These are phyloP conservation scores for Exutisphaerella laricina DNA, from an alignment of 2,329 filamentous ascomycete species.

Conservation along the genomic window DNA sequence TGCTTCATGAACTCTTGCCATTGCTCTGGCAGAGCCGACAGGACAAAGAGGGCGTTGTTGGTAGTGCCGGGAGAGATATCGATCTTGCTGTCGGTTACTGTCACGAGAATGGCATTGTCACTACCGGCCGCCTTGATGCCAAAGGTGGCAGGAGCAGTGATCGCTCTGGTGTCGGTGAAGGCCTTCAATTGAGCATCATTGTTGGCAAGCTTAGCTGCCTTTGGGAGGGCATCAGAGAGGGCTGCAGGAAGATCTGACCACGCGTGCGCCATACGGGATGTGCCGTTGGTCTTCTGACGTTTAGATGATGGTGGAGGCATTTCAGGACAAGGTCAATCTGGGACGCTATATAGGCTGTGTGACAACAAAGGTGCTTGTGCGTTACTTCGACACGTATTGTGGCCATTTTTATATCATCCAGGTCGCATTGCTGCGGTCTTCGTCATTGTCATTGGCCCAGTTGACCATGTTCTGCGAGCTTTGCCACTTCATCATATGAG, in stretches of 20 bases:
- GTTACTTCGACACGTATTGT: conserved; percentile 6
- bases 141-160: conserved; percentile 27
- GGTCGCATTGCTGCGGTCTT: not conserved
- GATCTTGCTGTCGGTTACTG: conserved; percentile 28
- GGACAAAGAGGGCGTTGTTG: conserved; percentile 32
- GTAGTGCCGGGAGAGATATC: conserved; percentile 23
- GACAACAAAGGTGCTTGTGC: conserved; percentile 13
- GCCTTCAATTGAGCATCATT: conserved; percentile 29
- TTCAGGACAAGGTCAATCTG: not conserved
- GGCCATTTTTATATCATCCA: conserved; percentile 1
- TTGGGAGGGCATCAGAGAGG: conserved; percentile 23
- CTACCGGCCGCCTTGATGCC: conserved; percentile 31
- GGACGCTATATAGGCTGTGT: conserved; percentile 8
- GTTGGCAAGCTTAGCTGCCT: conserved; percentile 25
- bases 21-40: conserved; percentile 41
- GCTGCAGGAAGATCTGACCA: conserved; percentile 29
- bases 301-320: conserved; percentile 16
- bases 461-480: conserved; percentile 3
- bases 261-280: conserved; percentile 24
- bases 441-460: not conserved
- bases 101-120: conserved; percentile 27
- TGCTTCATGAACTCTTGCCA: conserved; percentile 44
- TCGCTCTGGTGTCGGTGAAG: conserved; percentile 30
- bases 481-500: conserved; percentile 2
- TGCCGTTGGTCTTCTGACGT: conserved; percentile 18